A percentile compares a stretch with the other conserved stretches of the same genome.
Evolutionary conservation across 2,329 filamentous ascomycete species (phyloP).

Genomic region (Neonectria coccinea): DNA sequence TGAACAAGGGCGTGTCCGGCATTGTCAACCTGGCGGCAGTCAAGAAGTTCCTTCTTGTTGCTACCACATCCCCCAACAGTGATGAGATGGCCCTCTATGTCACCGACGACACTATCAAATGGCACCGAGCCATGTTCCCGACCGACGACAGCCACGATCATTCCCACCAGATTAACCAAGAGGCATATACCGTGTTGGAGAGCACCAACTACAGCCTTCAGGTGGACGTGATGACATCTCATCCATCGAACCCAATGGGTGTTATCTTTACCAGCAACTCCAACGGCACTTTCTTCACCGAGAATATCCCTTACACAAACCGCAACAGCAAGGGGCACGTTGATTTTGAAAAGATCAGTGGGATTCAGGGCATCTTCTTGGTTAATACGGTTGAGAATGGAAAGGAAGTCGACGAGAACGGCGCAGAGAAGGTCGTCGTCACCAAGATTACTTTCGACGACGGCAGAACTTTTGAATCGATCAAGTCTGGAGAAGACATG

Average conservation of each 20-base stretch:
- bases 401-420: conserved; percentile 73
- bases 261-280: conserved; percentile 96
- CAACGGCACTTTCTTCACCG: conserved; percentile 94
- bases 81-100: conserved; percentile 94
- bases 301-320: conserved; percentile 93
- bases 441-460: conserved; percentile 96
- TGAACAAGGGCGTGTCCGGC: conserved; percentile 79
- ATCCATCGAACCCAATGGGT: conserved; percentile 78
- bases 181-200: conserved; percentile 93
- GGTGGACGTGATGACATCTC: conserved; percentile 85
- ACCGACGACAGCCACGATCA: conserved; percentile 81
- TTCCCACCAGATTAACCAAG: conserved; percentile 74
- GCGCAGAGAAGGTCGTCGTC: conserved; percentile 73
- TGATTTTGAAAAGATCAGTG: conserved; percentile 93
- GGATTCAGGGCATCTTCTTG: conserved; percentile 91
- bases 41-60: conserved; percentile 88
- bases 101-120: conserved; percentile 82
- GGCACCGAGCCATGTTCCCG: conserved; percentile 93
- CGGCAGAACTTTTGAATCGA: conserved; percentile 82
- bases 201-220: conserved; percentile 98
- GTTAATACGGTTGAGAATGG: conserved; percentile 92
- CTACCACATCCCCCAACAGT: conserved; percentile 81
- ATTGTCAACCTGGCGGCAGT: conserved; percentile 85
- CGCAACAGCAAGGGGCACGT: conserved; percentile 80
- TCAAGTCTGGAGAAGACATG: conserved; percentile 75